Evolutionary conservation across 257 asterid species (phyloP), one percentile per base, ranked within the genome.

Genomic region (Anisodus tanguticus): DNA sequence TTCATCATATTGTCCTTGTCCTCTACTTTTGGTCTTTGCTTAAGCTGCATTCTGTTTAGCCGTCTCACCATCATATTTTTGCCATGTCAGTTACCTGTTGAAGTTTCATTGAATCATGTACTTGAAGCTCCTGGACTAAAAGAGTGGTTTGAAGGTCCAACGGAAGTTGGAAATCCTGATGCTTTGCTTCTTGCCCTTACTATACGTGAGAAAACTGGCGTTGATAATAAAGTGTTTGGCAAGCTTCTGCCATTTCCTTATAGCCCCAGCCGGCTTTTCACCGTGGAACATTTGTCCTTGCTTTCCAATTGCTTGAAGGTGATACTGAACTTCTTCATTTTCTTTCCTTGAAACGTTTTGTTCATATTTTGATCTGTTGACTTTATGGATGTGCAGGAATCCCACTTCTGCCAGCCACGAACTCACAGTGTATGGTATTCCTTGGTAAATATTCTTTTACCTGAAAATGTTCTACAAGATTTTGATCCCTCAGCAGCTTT

Each of bases 321-420:
- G 84, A 80, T 54, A 69, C 80, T 77, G 16, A 80, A 51, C 82
- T 83, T 51, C 78, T 79, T 81, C 80, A 80, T 84, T 69, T 35
- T 84, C 55, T 78, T 78, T 84, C 63, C 67, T 63, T 26, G 72
- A 69, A 74, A 81, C 49, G 12, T 51, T 55, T 84, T 31, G 54
- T 83, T 74, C 82, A 54, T 68, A 71, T 9, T 86, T 51, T 86
- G 81, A 82, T 69, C 51, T 77, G 77, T 54, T 82, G 83, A 83
- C 88, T 85, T 37, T 64, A 71, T 88, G 82, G 4, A 83, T 87
- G 62, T 87, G 83, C 90, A 97, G 99, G 99, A 97, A 84, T 94
- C 98, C 69, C 92, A 97, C 80, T 95, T 95, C 90, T 95, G 97
- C 86, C 98, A 93, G 88, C 99, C 98, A 64, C 93, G 98, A 57